Evolutionary conservation across 2,329 filamentous ascomycete genomes (phyloP).

Genomic region (Aurifilum marmelostoma): DNA sequence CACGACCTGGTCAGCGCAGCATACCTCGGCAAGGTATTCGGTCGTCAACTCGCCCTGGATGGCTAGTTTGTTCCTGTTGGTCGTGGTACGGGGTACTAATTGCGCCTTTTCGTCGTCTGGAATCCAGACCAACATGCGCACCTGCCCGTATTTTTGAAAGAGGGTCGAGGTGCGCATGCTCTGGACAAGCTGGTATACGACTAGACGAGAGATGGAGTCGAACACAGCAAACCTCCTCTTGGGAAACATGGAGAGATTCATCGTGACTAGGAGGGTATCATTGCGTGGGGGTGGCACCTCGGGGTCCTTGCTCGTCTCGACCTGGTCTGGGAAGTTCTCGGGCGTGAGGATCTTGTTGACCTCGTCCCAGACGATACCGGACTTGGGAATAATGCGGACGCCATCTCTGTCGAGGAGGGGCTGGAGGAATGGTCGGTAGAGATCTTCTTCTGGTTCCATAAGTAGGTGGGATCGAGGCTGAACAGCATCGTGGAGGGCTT

Average conservation of each 20-base stretch:
- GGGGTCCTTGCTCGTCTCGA: slow-evolving; percentile 39
- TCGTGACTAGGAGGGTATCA: slow-evolving; percentile 72
- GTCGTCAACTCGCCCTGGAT: slow-evolving; percentile 65
- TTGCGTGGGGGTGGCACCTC: slow-evolving; percentile 55
- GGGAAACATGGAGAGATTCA: slow-evolving; percentile 64
- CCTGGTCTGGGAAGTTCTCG: slow-evolving; percentile 59
- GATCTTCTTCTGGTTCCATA: slow-evolving; percentile 68
- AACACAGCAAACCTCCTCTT: slow-evolving; percentile 55
- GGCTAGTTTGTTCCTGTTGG: slow-evolving; percentile 58
- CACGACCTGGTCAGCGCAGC: slow-evolving; percentile 41
- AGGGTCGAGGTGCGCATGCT: slow-evolving; percentile 61
- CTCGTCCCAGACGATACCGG: slow-evolving; percentile 63
- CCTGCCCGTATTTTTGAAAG: slow-evolving; percentile 76
- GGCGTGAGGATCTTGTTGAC: slow-evolving; percentile 57
- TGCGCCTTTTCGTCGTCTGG: slow-evolving; percentile 60
- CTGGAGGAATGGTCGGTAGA: slow-evolving; percentile 65
- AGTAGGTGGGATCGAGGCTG: slow-evolving; percentile 82
- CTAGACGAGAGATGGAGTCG: slow-evolving; percentile 58
- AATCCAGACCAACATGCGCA: slow-evolving; percentile 78
- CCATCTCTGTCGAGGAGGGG: slow-evolving; percentile 56
- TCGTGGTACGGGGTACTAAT: slow-evolving; percentile 64
- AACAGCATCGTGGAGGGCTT: slow-evolving; percentile 72
- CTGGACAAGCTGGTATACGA: slow-evolving; percentile 64
- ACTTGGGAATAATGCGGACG: slow-evolving; percentile 55
- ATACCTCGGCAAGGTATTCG: slow-evolving; percentile 63